Evolutionary conservation across 2,329 filamentous ascomycete species (phyloP).

Genomic region (Xylaria sp.): DNA sequence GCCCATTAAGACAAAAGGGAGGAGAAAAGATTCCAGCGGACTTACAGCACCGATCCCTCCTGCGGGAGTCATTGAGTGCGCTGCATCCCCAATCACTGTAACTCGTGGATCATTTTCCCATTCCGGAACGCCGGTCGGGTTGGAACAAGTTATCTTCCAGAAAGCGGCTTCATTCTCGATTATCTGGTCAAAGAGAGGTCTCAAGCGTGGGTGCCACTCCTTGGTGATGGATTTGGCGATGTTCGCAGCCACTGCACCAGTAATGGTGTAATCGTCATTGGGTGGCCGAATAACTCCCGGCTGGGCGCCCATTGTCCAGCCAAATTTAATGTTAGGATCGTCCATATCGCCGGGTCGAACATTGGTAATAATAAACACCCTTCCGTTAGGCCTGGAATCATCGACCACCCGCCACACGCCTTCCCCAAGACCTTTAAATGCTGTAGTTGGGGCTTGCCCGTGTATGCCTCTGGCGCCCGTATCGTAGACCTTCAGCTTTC

Average conservation of each 20-base stretch:
- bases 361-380: slow-evolving; percentile 69
- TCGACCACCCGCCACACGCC: slow-evolving; percentile 69
- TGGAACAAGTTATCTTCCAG: slow-evolving; percentile 73
- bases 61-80: slow-evolving; percentile 67
- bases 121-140: slow-evolving; percentile 66
- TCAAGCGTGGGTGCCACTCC: slow-evolving; percentile 66
- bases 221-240: slow-evolving; percentile 65
- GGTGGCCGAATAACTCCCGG: slow-evolving; percentile 67
- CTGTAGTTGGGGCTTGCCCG: slow-evolving; percentile 69
- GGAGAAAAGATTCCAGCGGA: too few species aligned
- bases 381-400: slow-evolving; percentile 56
- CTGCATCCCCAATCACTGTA: slow-evolving; percentile 68
- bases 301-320: slow-evolving; percentile 70
- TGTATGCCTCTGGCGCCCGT: slow-evolving; percentile 72
- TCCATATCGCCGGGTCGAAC: slow-evolving; percentile 69
- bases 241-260: slow-evolving; percentile 65
- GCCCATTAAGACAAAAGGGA: too few species aligned
- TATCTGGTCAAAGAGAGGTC: slow-evolving; percentile 68
- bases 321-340: slow-evolving; percentile 65
- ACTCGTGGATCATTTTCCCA: slow-evolving; percentile 69
- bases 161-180: slow-evolving; percentile 66
- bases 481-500: slow-evolving; percentile 69
- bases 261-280: slow-evolving; percentile 68
- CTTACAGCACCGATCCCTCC: slow-evolving; percentile 62
- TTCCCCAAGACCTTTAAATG: slow-evolving; percentile 70